phyloP scores from a whole-genome alignment of 805 yeast genomes.

The Candida silvatica region DNA sequence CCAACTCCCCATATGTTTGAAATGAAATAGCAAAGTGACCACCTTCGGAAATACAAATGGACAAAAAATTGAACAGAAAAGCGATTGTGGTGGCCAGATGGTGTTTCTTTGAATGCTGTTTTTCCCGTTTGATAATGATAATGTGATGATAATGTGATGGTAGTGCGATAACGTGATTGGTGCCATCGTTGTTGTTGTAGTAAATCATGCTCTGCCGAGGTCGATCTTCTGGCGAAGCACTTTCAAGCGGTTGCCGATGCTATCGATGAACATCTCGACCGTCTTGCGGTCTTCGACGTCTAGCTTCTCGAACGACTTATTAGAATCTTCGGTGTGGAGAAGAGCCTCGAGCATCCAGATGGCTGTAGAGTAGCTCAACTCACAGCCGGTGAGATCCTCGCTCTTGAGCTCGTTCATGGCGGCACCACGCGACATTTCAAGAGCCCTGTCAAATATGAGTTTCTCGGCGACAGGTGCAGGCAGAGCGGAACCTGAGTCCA shows the following conservation, averaged over 20 bases:
- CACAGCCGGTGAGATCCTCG: slow-evolving; percentile 69
- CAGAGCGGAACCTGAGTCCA: slow-evolving; percentile 10
- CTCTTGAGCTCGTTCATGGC: slow-evolving; percentile 81
- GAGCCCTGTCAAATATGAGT: slow-evolving; percentile 83
- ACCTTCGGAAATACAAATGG: too few species aligned
- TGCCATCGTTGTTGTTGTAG: too few species aligned
- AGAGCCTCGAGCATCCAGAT: slow-evolving; percentile 94
- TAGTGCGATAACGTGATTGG: too few species aligned
- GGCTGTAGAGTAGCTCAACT: slow-evolving; percentile 81
- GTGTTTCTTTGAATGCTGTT: too few species aligned
- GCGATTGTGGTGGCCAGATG: too few species aligned
- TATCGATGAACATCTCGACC: slow-evolving; percentile 72
- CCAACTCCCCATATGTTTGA: too few species aligned
- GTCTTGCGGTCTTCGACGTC: slow-evolving; percentile 68
- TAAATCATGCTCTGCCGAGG: not conserved
- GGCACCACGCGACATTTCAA: slow-evolving; percentile 86
- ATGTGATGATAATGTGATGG: too few species aligned
- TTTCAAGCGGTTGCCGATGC: slow-evolving; percentile 75
- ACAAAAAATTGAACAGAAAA: too few species aligned
- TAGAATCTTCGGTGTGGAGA: slow-evolving; percentile 34
- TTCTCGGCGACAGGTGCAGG: slow-evolving; percentile 78
- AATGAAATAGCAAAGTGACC: too few species aligned
- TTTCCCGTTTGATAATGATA: too few species aligned
- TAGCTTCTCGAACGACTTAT: slow-evolving; percentile 33
- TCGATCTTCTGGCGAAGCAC: slow-evolving; percentile 54